Base-by-base conservation (phyloP, 2,329 filamentous ascomycete genomes). In the Colletotrichum sp. region DNA sequence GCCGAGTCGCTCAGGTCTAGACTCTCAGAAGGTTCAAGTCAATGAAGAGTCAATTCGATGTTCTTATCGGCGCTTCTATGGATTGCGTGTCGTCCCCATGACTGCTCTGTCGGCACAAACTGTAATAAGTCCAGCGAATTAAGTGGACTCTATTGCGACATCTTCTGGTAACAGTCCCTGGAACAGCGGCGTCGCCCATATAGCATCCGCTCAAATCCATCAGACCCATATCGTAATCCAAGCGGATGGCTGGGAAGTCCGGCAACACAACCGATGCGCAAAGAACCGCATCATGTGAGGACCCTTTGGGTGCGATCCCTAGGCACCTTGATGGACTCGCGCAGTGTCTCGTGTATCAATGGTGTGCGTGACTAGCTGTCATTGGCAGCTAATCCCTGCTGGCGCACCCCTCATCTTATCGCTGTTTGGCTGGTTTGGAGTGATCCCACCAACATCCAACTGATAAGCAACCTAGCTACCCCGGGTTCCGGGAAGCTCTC, bases 321-420 rank as follows among this genome's bases (percentile, higher is more conserved):
- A 57, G 55, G 69, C 36, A 75, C 72, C 72, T 63, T 72, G 69
- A 75, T 72, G 69, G 71, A 30, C 24, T 28, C 13, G 55, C 16
- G 28, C 30, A n/a, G 39, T 24, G 6, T 39, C 52, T 16, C 62
- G 62, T 21, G 62, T 62, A 69, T 60, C 52, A 55, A 69, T 26
- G 66, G 66, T 7, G 66, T 32, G 52, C 63, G 39, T 63, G 71
- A 74, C 69, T 67, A 64, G 64, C 55, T 8, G 36, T 62, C 63
- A 52, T 34, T 24, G 69, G 71, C 67, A 44, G 30, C 66, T 67
- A n/a, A 75, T 72, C 72, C 72, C 69, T 75, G 72, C 26, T 15
- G 49, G 13, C 21, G 26, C 18, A 26, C 68, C 52, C 68, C 52
- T 34, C 66, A 49, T 24, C 69, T 67, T 39, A 39, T 72, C 63